Percentiles rank a stretch among this genome's conserved stretches.
Evolutionary conservation across 2,329 filamentous ascomycete genomes (phyloP).

Genomic region (Aspergillus eucalypticola): DNA sequence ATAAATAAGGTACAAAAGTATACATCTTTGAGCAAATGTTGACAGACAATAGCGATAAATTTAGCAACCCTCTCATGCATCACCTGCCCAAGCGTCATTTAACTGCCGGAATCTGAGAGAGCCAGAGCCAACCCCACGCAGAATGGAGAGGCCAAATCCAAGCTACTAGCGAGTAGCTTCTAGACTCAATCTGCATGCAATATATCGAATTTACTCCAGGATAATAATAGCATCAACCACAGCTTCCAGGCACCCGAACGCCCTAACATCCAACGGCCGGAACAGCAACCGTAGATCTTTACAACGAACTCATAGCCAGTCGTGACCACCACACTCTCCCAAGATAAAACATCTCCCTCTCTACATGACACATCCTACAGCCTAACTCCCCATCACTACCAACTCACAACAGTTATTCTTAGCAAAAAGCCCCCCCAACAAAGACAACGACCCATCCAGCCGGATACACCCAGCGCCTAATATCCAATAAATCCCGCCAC

Average conservation of each 20-base stretch:
- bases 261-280: not conserved
- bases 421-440: not conserved
- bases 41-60: no score
- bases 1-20: no score
- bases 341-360: not conserved
- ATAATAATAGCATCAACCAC: not conserved
- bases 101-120: no score
- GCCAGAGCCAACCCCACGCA: no score
- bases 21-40: no score
- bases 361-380: no score
- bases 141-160: no score
- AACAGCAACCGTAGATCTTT: not conserved
- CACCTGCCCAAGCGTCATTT: no score
- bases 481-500: not conserved
- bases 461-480: not conserved
- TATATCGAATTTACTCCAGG: not conserved
- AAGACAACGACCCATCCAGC: not conserved
- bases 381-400: not conserved
- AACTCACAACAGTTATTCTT: constrained; percentile 6
- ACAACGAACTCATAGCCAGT: constrained; percentile 1
- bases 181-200: not conserved
- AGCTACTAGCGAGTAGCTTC: no score
- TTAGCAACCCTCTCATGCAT: no score
- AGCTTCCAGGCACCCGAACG: not conserved
- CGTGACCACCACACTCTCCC: not conserved